A percentile compares a stretch with the other conserved stretches of the same genome.
phyloP scores from a whole-genome alignment of 2,329 filamentous ascomycete genomes.

The Alternaria longipes region DNA sequence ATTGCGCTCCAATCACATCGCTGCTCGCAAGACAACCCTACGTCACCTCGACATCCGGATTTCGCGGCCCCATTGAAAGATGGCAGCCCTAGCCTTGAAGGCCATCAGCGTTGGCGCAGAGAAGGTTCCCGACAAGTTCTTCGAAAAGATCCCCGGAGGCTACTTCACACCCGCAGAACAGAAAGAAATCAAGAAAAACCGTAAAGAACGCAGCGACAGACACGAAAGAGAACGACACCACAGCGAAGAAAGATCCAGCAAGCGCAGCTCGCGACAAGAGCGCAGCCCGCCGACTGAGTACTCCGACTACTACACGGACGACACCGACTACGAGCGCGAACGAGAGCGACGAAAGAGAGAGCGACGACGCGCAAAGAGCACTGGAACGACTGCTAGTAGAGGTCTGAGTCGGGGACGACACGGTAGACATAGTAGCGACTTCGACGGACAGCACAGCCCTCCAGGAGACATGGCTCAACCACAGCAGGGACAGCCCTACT shows the following conservation, averaged over 20 bases:
- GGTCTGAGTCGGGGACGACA: slow-evolving; percentile 43
- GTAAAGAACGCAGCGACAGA: slow-evolving; percentile 28
- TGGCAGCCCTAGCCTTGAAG: slow-evolving; percentile 51
- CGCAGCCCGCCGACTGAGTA: slow-evolving; percentile 39
- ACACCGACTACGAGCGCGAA: slow-evolving; percentile 42
- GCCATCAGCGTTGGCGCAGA: slow-evolving; percentile 51
- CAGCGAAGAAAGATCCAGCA: slow-evolving; percentile 25
- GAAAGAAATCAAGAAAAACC: slow-evolving; percentile 34
- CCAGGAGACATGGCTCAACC: slow-evolving; percentile 37
- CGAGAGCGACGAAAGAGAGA: slow-evolving; percentile 33
- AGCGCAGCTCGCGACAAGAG: slow-evolving; percentile 37
- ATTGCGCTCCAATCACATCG: slow-evolving; percentile 45
- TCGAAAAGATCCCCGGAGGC: slow-evolving; percentile 50
- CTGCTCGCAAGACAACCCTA: slow-evolving; percentile 33
- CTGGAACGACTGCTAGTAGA: slow-evolving; percentile 34
- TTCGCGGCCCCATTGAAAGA: slow-evolving; percentile 36
- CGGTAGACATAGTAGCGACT: slow-evolving; percentile 32
- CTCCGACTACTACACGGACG: slow-evolving; percentile 42
- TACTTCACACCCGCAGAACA: slow-evolving; percentile 48
- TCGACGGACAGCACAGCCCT: slow-evolving; percentile 38
- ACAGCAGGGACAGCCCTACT: slow-evolving; percentile 41
- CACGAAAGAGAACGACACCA: slow-evolving; percentile 26
- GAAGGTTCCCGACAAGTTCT: slow-evolving; percentile 51
- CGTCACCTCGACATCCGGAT: slow-evolving; percentile 45
- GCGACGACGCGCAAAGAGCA: slow-evolving; percentile 39